These are phyloP conservation scores for Teratosphaeria nubilosa DNA, from an alignment of 2,329 filamentous ascomycete genomes.

Conservation along the genomic window DNA sequence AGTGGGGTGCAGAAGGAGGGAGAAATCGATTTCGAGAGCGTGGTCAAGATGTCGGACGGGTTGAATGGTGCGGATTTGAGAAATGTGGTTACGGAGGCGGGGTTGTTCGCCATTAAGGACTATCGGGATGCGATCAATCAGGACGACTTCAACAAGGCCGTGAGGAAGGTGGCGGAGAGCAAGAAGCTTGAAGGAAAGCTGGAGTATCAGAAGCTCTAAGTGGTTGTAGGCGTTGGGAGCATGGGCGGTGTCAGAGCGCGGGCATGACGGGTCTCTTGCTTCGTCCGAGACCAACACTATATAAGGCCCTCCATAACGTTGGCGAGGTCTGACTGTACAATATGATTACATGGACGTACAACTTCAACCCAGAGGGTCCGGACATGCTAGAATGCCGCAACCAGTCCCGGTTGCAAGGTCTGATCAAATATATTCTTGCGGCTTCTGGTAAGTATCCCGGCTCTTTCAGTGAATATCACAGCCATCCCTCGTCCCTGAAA, in stretches of 20 bases:
- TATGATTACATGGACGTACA: neutral
- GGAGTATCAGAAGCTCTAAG: conserved; percentile 45
- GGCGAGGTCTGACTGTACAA: neutral
- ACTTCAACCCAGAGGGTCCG: neutral
- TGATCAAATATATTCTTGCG: neutral
- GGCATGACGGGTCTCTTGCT: neutral
- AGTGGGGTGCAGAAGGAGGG: conserved; percentile 78
- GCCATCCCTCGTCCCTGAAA: too few species aligned
- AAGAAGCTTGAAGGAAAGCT: conserved; percentile 97
- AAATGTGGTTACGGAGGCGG: conserved; percentile 96
- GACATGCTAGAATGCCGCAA: too few species aligned
- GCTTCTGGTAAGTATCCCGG: too few species aligned
- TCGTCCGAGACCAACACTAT: neutral
- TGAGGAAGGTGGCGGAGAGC: conserved; percentile 89
- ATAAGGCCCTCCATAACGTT: neutral
- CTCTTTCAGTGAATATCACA: too few species aligned
- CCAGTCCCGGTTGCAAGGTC: too few species aligned
- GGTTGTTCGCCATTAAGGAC: conserved; percentile 95
- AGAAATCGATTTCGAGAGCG: conserved; percentile 96
- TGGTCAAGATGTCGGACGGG: conserved; percentile 99
- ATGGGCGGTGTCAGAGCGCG: neutral
- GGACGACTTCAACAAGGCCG: conserved; percentile 98
- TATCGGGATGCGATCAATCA: conserved; percentile 94
- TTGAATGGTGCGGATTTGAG: conserved; percentile 94
- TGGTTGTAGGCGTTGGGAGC: too few species aligned